A percentile compares a stretch with the other conserved stretches of the same genome.
Conservation (phyloP, 1,139 yeast genomes). For the Diutina neorugosa region DNA sequence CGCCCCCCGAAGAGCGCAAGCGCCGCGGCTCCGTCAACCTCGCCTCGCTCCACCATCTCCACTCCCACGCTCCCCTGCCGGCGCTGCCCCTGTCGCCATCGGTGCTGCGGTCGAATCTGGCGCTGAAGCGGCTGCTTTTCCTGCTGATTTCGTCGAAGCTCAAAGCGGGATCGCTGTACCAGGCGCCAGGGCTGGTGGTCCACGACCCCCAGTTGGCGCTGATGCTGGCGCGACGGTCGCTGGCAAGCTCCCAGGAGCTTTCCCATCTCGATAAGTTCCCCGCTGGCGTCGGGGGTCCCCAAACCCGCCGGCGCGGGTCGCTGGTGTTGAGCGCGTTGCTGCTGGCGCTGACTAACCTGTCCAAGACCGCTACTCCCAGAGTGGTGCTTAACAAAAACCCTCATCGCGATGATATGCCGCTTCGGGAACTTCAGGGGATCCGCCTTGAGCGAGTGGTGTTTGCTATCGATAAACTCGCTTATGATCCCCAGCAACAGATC, state of each 20-base stretch:
- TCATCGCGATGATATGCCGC: constrained; percentile 23
- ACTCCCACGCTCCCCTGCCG: not conserved
- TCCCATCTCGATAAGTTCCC: not conserved
- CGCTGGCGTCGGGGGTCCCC: not conserved
- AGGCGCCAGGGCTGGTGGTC: not conserved
- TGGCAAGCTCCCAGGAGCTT: not conserved
- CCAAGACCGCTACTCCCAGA: constrained; percentile 9
- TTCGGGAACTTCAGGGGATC: constrained; percentile 8
- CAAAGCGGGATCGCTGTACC: constrained; percentile 13
- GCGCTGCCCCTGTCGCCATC: not conserved
- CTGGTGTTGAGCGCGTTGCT: constrained; percentile 5
- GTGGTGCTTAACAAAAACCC: constrained; percentile 37
- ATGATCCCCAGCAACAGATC: constrained; percentile 91
- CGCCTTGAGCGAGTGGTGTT: constrained; percentile 61
- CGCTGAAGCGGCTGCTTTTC: constrained; percentile 23
- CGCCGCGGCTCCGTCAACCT: constrained; percentile 8
- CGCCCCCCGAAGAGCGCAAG: constrained; percentile 10
- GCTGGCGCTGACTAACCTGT: not conserved
- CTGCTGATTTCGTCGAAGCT: constrained; percentile 46
- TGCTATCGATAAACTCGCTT: constrained; percentile 52
- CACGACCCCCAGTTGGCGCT: not conserved
- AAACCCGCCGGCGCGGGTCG: constrained; percentile 4
- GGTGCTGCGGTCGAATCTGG: constrained; percentile 3
- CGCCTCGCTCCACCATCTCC: not conserved
- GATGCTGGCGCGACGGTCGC: not conserved